phyloP scores from a whole-genome alignment of 352 stramenopile species.

The Thraustotheca clavata region DNA sequence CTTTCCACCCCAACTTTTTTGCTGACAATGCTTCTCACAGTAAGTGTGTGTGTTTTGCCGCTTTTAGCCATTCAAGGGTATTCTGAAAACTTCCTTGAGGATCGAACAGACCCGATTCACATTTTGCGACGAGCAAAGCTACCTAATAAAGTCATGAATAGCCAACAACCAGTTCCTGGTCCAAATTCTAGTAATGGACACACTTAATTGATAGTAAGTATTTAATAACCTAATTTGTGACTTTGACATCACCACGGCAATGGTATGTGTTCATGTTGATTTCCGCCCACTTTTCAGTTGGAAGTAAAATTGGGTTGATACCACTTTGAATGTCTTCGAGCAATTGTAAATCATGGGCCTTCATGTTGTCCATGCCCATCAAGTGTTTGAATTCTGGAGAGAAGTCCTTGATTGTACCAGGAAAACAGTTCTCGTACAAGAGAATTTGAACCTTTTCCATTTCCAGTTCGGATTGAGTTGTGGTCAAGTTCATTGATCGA shows the following conservation, averaged over 20 bases:
- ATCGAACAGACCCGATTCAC: conserved; percentile 53
- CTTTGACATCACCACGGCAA: background rate
- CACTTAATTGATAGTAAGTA: background rate
- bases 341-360: background rate
- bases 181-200: background rate
- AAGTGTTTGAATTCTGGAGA: conserved; percentile 1
- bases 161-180: background rate
- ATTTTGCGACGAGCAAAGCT: conserved; percentile 45
- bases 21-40: conserved; percentile 44
- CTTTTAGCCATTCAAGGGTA: conserved; percentile 64
- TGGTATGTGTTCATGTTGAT: conserved; percentile 2
- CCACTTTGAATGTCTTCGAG: background rate
- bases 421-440: conserved; percentile 10
- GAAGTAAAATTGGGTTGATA: background rate
- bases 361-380: conserved; percentile 11
- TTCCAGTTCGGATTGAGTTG: background rate
- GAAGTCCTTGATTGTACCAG: conserved; percentile 13
- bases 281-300: background rate
- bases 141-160: background rate
- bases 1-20: conserved; percentile 40
- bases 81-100: conserved; percentile 61
- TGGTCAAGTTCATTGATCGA: background rate
- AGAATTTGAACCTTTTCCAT: conserved; percentile 3
- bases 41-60: conserved; percentile 40
- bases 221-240: background rate